A percentile compares a stretch with the other conserved stretches of the same genome.
Conservation (phyloP, 192 early-diverging fungal species). For the Thamnidium elegans region DNA sequence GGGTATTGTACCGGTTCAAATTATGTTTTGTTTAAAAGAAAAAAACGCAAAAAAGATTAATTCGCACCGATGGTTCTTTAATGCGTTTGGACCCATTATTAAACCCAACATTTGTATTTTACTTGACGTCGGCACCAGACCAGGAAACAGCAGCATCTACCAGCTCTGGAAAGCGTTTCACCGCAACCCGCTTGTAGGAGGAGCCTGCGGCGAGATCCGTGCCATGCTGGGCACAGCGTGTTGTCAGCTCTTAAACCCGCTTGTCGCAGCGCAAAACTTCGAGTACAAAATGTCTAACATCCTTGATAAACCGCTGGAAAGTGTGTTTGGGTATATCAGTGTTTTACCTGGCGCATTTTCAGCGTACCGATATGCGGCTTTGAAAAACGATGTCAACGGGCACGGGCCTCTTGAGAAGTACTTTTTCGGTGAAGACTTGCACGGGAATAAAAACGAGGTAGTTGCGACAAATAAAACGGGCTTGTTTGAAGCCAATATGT, state of each 20-base stretch:
- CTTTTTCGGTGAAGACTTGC: constrained; percentile 65
- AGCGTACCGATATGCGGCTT: constrained; percentile 68
- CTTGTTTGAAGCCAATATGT: constrained; percentile 54
- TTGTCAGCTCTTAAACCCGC: constrained; percentile 63
- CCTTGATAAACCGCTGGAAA: constrained; percentile 74
- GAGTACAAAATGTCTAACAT: constrained; percentile 82
- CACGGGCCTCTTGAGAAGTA: constrained; percentile 62
- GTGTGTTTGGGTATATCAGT: constrained; percentile 74
- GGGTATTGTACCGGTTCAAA: constrained; percentile 63
- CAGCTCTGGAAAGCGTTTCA: constrained; percentile 65
- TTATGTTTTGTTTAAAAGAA: constrained; percentile 79
- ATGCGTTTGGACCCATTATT: constrained; percentile 62
- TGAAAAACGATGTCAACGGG: constrained; percentile 42
- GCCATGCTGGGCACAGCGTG: constrained; percentile 48
- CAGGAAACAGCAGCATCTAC: constrained; percentile 51
- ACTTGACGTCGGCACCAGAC: constrained; percentile 74
- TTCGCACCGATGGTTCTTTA: constrained; percentile 76
- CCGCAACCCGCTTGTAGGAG: constrained; percentile 62
- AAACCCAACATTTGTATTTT: constrained; percentile 68
- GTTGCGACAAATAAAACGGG: constrained; percentile 32
- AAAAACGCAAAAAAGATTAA: constrained; percentile 80
- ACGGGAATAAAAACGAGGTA: constrained; percentile 31
- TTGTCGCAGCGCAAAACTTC: constrained; percentile 77
- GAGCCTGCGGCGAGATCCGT: constrained; percentile 80
- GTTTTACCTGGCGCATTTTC: constrained; percentile 82